Evolutionary conservation across 306 rosid genomes (phyloP).

Genomic region (Aeschynomene evenia): DNA sequence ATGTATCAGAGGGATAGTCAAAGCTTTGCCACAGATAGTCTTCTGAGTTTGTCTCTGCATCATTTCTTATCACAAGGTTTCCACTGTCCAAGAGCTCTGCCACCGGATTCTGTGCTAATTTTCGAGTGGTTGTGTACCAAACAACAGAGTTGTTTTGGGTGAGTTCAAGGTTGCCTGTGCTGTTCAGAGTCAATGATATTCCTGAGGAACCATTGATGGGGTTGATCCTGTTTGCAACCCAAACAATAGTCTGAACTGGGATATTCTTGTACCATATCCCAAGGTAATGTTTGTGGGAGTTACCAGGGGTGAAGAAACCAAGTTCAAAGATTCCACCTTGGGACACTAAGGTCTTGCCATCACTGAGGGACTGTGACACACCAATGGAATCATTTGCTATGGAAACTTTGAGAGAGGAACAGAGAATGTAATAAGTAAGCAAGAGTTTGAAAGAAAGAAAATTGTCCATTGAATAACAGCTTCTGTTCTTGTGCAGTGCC

Average conservation of each 20-base stretch:
- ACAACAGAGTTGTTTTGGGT: background rate
- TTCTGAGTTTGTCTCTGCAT: slow-evolving; percentile 1
- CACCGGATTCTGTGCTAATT: slow-evolving; percentile 21
- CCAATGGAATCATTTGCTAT: background rate
- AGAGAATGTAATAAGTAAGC: background rate
- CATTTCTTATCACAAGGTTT: slow-evolving; percentile 42
- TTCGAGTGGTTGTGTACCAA: slow-evolving; percentile 7
- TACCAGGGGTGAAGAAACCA: too few relatives aligned
- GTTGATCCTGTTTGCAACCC: too few relatives aligned
- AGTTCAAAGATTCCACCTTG: too few relatives aligned
- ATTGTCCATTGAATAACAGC: background rate
- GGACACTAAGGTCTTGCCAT: too few relatives aligned
- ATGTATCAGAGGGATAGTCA: slow-evolving; percentile 21
- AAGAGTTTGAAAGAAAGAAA: background rate
- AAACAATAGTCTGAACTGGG: too few relatives aligned
- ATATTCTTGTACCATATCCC: too few relatives aligned
- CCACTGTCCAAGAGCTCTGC: slow-evolving; percentile 25
- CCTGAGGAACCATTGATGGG: too few relatives aligned
- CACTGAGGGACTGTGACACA: background rate
- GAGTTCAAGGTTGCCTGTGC: too few relatives aligned
- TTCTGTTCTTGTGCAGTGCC: background rate
- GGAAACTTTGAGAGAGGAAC: background rate
- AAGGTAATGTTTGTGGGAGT: too few relatives aligned
- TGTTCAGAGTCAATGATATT: too few relatives aligned
- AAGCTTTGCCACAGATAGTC: slow-evolving; percentile 38